Conservation (phyloP, 805 yeast species). For the Nakazawaea anatomiae region DNA sequence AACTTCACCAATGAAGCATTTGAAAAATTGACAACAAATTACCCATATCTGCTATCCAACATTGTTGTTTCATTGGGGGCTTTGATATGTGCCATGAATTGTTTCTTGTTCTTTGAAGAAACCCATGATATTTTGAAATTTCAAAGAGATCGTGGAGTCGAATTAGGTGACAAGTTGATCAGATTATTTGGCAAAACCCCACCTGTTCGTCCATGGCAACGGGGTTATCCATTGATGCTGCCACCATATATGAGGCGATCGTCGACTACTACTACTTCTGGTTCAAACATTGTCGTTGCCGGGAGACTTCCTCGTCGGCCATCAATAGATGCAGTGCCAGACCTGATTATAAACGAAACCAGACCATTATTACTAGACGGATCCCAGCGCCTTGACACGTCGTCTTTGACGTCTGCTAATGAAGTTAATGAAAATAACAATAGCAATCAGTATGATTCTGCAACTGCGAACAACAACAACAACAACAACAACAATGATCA, state of each 20-base stretch:
- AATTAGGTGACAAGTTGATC: constrained; percentile 32
- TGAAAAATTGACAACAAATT: constrained; percentile 23
- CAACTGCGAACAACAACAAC: background rate
- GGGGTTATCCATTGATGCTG: background rate
- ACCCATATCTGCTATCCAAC: constrained; percentile 49
- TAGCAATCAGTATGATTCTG: no score
- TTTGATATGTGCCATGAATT: constrained; percentile 30
- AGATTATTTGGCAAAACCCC: constrained; percentile 15
- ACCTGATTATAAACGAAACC: background rate
- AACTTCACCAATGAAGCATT: constrained; percentile 9
- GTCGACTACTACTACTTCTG: background rate
- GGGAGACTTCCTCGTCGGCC: background rate
- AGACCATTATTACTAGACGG: background rate
- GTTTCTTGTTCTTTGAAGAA: constrained; percentile 46
- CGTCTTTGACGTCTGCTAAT: no score
- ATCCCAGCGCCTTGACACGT: no score
- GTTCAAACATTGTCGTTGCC: background rate
- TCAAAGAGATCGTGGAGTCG: constrained; percentile 39
- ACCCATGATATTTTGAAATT: constrained; percentile 31
- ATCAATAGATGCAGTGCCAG: background rate
- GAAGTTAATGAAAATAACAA: no score
- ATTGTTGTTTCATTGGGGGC: constrained; percentile 31
- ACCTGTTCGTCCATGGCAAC: constrained; percentile 4
- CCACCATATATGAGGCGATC: background rate
- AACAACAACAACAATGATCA: background rate